phyloP scores from a whole-genome alignment of 176 grass and related monocot genomes.

The Poa annua region DNA sequence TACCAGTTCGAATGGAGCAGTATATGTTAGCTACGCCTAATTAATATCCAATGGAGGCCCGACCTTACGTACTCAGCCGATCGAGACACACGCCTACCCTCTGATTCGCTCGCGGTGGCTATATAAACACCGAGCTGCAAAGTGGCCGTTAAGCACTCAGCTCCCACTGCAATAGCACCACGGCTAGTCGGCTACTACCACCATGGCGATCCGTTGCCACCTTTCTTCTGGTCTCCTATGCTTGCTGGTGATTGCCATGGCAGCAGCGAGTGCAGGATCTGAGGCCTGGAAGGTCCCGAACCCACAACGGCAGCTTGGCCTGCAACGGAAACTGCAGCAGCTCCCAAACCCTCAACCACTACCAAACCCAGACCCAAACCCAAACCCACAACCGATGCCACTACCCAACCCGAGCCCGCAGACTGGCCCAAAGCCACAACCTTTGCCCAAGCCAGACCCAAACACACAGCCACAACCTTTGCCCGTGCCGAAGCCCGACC shows the following conservation, averaged over 20 bases:
- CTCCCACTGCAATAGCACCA: no score
- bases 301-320: not conserved
- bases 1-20: conserved; percentile 17
- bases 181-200: not conserved
- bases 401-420: not conserved
- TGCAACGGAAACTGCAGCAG: not conserved
- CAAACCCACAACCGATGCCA: not conserved
- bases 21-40: not conserved
- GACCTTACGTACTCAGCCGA: not conserved
- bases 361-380: not conserved
- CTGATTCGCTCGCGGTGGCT: conserved; percentile 13
- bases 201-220: conserved; percentile 22
- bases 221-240: not conserved
- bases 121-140: not conserved
- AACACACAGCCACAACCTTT: not conserved
- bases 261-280: not conserved
- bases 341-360: not conserved
- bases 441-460: not conserved
- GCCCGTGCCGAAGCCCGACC: not conserved
- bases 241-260: not conserved
- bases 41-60: not conserved
- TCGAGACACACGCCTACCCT: not conserved
- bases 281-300: not conserved
- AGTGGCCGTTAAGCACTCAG: not conserved
- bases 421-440: not conserved